phyloP scores from a whole-genome alignment of 306 rosid species.

The Acacia confusa region DNA sequence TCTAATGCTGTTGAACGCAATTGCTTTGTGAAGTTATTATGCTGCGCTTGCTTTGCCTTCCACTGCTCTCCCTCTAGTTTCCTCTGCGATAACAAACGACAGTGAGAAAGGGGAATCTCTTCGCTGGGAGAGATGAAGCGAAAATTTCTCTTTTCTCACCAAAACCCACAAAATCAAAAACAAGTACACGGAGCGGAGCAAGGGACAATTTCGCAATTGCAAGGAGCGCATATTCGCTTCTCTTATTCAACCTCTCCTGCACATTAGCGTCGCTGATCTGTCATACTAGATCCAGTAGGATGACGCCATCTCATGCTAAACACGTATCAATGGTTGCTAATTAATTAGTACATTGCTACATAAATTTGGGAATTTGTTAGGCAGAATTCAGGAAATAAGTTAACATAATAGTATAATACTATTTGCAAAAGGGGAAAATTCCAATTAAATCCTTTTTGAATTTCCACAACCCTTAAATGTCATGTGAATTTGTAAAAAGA shows the following conservation, averaged over 20 bases:
- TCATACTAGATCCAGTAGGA: slow-evolving; percentile 20
- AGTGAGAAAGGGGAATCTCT: slow-evolving; percentile 18
- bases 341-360: too few species aligned
- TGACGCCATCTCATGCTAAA: slow-evolving; percentile 29
- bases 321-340: slow-evolving; percentile 30
- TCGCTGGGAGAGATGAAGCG: not conserved
- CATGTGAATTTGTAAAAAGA: too few species aligned
- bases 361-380: too few species aligned
- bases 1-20: slow-evolving; percentile 38
- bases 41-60: not conserved
- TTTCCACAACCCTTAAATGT: too few species aligned
- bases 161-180: not conserved
- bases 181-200: not conserved
- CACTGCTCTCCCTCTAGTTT: slow-evolving; percentile 8
- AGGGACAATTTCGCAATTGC: not conserved
- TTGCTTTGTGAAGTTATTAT: slow-evolving; percentile 2
- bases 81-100: slow-evolving; percentile 15
- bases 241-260: not conserved
- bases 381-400: too few species aligned
- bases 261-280: not conserved
- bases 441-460: too few species aligned
- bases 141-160: not conserved
- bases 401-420: too few species aligned
- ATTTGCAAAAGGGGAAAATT: too few species aligned
- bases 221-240: not conserved